These are phyloP conservation scores for Vickermania spadyakhi DNA, from an alignment of 208 protist species.

Conservation along the genomic window DNA sequence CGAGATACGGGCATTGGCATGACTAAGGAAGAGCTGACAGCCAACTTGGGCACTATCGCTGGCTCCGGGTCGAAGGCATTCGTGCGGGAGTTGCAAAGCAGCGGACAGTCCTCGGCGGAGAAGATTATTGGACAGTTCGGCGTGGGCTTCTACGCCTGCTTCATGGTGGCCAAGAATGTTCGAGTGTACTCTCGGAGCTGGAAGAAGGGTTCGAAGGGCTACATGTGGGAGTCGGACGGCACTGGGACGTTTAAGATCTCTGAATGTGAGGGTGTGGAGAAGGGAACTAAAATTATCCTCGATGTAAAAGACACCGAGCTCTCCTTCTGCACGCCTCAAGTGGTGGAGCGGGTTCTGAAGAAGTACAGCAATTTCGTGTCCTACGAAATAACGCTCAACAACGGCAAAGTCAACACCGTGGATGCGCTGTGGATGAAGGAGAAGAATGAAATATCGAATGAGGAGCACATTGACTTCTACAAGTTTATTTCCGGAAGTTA, in stretches of 20 bases:
- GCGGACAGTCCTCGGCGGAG: constrained; percentile 58
- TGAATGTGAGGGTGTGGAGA: constrained; percentile 91
- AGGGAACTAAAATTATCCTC: constrained; percentile 96
- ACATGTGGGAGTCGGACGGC: constrained; percentile 92
- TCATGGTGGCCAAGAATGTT: constrained; percentile 96
- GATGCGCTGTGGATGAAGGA: constrained; percentile 96
- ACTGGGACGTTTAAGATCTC: constrained; percentile 90
- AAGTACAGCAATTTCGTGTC: constrained; percentile 97
- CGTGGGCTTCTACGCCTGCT: constrained; percentile 96
- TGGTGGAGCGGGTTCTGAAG: constrained; percentile 93
- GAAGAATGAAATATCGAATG: constrained; percentile 85
- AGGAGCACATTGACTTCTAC: constrained; percentile 97
- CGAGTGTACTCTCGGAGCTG: constrained; percentile 88
- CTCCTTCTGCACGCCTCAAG: constrained; percentile 89
- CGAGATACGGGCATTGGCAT: constrained; percentile 96
- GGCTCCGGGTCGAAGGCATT: constrained; percentile 87
- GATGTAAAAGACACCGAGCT: constrained; percentile 92
- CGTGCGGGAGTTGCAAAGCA: constrained; percentile 75
- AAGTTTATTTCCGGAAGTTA: constrained; percentile 93
- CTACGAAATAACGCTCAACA: constrained; percentile 95
- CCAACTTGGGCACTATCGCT: constrained; percentile 95
- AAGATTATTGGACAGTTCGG: constrained; percentile 96
- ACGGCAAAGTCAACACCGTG: constrained; percentile 92
- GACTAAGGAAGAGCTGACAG: constrained; percentile 93
- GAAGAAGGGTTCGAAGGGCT: constrained; percentile 85